A percentile compares a stretch with the other conserved stretches of the same genome.
Conservation (phyloP, 2,329 filamentous ascomycete genomes). For the Teratosphaeria destructans region DNA sequence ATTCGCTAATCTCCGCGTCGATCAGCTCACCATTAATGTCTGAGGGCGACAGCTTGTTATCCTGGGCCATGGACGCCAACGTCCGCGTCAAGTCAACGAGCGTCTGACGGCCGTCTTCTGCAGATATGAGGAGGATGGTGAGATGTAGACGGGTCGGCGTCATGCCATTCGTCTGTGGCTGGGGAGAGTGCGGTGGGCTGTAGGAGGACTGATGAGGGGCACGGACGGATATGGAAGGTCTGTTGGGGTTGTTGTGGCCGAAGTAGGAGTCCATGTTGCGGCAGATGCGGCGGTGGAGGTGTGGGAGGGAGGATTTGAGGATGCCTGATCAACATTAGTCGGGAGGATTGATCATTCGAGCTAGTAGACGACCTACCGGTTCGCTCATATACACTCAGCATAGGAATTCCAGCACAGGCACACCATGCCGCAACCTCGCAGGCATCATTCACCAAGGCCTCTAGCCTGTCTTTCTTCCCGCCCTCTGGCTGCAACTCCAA, state of each 20-base stretch:
- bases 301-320: slow-evolving; percentile 80
- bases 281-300: slow-evolving; percentile 68
- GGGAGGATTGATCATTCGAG: neutral
- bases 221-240: slow-evolving; percentile 59
- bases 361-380: slow-evolving; percentile 52
- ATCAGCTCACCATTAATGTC: slow-evolving; percentile 82
- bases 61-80: slow-evolving; percentile 87
- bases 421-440: slow-evolving; percentile 91
- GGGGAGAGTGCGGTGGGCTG: slow-evolving; percentile 29
- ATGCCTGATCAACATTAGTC: slow-evolving; percentile 47
- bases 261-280: slow-evolving; percentile 82
- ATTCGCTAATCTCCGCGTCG: slow-evolving; percentile 71
- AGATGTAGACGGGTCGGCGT: slow-evolving; percentile 34
- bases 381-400: slow-evolving; percentile 83
- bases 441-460: slow-evolving; percentile 78
- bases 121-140: slow-evolving; percentile 68
- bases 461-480: slow-evolving; percentile 63
- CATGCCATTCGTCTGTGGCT: slow-evolving; percentile 8
- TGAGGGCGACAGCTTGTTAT: slow-evolving; percentile 65
- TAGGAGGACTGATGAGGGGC: slow-evolving; percentile 59
- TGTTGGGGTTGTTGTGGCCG: slow-evolving; percentile 51
- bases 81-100: slow-evolving; percentile 94
- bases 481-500: slow-evolving; percentile 60
- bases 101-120: slow-evolving; percentile 82
- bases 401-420: slow-evolving; percentile 75